Conservation (phyloP, 192 early-diverging fungal species). For the Helicostylum pulchrum region DNA sequence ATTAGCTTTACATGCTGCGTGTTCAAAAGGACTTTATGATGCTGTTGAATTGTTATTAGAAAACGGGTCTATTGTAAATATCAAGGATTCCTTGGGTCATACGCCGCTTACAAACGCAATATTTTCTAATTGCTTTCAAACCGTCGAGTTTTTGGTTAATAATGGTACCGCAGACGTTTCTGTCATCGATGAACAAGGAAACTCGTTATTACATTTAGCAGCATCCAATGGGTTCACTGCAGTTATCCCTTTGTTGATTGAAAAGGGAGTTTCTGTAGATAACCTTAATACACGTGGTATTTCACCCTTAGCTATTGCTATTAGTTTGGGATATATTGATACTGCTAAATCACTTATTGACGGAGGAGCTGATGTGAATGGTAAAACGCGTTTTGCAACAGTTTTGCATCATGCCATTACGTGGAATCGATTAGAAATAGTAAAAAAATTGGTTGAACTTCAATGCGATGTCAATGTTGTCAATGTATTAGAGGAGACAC, state of each 20-base stretch:
- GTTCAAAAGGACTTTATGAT: slow-evolving; percentile 14
- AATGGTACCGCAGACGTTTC: background rate
- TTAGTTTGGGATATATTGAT: slow-evolving; percentile 23
- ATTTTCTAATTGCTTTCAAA: slow-evolving; percentile 19
- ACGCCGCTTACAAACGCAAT: slow-evolving; percentile 33
- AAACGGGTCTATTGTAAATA: slow-evolving; percentile 23
- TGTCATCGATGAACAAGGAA: slow-evolving; percentile 21
- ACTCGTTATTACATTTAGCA: slow-evolving; percentile 33
- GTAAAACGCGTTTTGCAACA: slow-evolving; percentile 13
- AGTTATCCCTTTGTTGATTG: slow-evolving; percentile 20
- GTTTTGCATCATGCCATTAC: slow-evolving; percentile 35
- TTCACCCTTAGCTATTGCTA: slow-evolving; percentile 35
- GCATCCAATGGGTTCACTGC: slow-evolving; percentile 27
- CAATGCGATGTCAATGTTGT: slow-evolving; percentile 26
- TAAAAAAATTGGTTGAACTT: slow-evolving; percentile 23
- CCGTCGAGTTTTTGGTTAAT: slow-evolving; percentile 20
- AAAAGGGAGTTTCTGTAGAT: slow-evolving; percentile 18
- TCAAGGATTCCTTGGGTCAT: slow-evolving; percentile 30
- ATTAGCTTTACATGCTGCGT: slow-evolving; percentile 32
- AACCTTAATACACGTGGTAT: slow-evolving; percentile 21
- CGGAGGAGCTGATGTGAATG: slow-evolving; percentile 31
- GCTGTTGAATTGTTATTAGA: slow-evolving; percentile 37
- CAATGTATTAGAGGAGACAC: slow-evolving; percentile 36
- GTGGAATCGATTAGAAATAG: slow-evolving; percentile 39
- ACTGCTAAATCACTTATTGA: slow-evolving; percentile 13